Conservation (phyloP, 805 yeast species). For the Cyberlindnera maritima region DNA sequence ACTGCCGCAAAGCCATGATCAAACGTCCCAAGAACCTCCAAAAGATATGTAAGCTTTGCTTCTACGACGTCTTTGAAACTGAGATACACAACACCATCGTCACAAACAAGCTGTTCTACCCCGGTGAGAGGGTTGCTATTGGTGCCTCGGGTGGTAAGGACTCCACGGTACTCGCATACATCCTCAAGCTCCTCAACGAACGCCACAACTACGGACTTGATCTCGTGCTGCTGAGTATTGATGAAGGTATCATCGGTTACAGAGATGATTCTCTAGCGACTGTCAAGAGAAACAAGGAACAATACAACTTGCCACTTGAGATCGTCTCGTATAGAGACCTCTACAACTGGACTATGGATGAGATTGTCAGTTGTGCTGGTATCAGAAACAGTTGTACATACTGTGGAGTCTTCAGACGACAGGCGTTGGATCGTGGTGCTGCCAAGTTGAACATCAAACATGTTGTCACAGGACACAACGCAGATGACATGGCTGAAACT, state of each 20-base stretch:
- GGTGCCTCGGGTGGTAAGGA: constrained; percentile 99
- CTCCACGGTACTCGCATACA: constrained; percentile 90
- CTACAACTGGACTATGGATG: constrained; percentile 99
- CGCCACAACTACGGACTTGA: constrained; percentile 85
- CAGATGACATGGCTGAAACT: constrained; percentile 99
- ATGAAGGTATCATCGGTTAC: constrained; percentile 96
- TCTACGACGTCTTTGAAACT: constrained; percentile 86
- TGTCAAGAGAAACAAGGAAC: constrained; percentile 87
- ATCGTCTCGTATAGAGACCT: constrained; percentile 84
- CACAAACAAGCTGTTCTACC: constrained; percentile 61
- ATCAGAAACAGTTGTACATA: constrained; percentile 93
- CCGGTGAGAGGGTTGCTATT: constrained; percentile 88
- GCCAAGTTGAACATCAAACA: constrained; percentile 79
- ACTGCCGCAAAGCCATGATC: constrained; percentile 76
- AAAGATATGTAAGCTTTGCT: constrained; percentile 87
- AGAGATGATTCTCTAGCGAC: constrained; percentile 97
- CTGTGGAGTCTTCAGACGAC: constrained; percentile 96
- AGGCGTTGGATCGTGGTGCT: constrained; percentile 96
- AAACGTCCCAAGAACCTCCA: constrained; percentile 90
- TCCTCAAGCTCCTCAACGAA: constrained; percentile 83
- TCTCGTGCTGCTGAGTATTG: constrained; percentile 79
- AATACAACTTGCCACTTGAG: constrained; percentile 75
- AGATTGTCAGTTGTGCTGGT: constrained; percentile 92
- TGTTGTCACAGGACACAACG: constrained; percentile 97
- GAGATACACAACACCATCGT: constrained; percentile 91